Percentiles rank a stretch among this genome's conserved stretches.
Conservation (phyloP, 495 filamentous ascomycete genomes). For the Penicillium turbatum region DNA sequence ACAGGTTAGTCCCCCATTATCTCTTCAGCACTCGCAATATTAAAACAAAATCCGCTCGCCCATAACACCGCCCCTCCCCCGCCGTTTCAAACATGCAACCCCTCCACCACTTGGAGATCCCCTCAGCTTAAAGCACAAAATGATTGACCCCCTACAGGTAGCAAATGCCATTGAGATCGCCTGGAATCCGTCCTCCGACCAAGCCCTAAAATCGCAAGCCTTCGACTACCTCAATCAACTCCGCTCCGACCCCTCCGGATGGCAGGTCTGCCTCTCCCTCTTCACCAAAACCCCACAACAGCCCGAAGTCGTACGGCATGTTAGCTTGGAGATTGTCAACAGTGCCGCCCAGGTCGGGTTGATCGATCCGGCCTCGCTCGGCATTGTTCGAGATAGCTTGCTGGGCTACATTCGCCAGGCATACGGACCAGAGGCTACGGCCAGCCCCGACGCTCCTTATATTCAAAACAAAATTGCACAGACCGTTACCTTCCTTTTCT, state of each 20-base stretch:
- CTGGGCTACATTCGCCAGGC: constrained; percentile 68
- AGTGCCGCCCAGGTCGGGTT: constrained; percentile 74
- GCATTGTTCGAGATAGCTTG: constrained; percentile 68
- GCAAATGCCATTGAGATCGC: constrained; percentile 90
- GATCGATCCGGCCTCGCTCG: constrained; percentile 63
- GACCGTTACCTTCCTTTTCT: constrained; percentile 88
- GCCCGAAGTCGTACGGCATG: constrained; percentile 79
- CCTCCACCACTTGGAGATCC: constrained; percentile 10
- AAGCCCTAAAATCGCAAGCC: constrained; percentile 74
- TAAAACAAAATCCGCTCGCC: constrained; percentile 16
- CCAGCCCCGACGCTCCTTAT: constrained; percentile 57
- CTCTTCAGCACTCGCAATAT: constrained; percentile 4
- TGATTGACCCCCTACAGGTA: constrained; percentile 52
- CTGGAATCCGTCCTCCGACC: constrained; percentile 69
- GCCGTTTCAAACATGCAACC: constrained; percentile 12
- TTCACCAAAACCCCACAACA: constrained; percentile 77
- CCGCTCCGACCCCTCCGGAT: constrained; percentile 69
- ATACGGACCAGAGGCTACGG: constrained; percentile 57
- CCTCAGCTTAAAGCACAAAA: constrained; percentile 9
- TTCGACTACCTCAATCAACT: constrained; percentile 83
- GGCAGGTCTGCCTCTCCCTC: constrained; percentile 80
- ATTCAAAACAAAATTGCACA: constrained; percentile 98
- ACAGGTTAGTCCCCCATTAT: constrained; percentile 34
- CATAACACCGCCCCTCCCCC: constrained; percentile 17
- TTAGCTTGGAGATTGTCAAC: constrained; percentile 87